phyloP scores from a whole-genome alignment of 2,329 filamentous ascomycete species.

The Phialophora tarda region DNA sequence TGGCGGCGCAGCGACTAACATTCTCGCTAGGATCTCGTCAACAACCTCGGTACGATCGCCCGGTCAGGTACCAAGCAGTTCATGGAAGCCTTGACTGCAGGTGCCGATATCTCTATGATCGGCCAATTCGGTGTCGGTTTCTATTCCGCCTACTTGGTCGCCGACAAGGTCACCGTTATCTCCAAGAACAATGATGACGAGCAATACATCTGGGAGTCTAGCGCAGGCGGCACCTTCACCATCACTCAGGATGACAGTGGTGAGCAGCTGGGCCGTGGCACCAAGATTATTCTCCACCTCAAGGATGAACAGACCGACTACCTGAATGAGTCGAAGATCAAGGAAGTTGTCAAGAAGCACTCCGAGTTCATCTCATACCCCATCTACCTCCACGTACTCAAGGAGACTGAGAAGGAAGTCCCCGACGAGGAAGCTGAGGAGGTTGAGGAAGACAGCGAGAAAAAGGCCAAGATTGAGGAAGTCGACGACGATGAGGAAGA shows the following conservation, averaged over 20 bases:
- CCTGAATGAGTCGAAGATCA: slow-evolving; percentile 98
- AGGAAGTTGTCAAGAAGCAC: slow-evolving; percentile 99
- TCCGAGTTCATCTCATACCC: slow-evolving; percentile 99
- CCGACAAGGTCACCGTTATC: slow-evolving; percentile 91
- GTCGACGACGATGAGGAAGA: slow-evolving; percentile 83
- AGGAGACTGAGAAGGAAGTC: slow-evolving; percentile 99
- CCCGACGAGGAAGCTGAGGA: slow-evolving; percentile 91
- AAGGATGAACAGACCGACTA: slow-evolving; percentile 99
- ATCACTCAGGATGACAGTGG: slow-evolving; percentile 89
- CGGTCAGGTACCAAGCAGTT: slow-evolving; percentile 99
- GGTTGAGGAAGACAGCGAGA: slow-evolving; percentile 75
- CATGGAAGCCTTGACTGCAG: slow-evolving; percentile 98
- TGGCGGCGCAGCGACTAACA: slow-evolving; percentile 47
- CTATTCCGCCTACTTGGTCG: slow-evolving; percentile 99
- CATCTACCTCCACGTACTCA: slow-evolving; percentile 99
- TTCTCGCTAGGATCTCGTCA: slow-evolving; percentile 80
- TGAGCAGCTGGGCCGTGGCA: slow-evolving; percentile 88
- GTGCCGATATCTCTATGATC: slow-evolving; percentile 99
- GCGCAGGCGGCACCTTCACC: slow-evolving; percentile 95
- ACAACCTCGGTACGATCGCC: slow-evolving; percentile 99
- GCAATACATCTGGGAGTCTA: slow-evolving; percentile 99
- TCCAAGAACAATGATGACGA: slow-evolving; percentile 99
- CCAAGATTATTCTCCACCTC: slow-evolving; percentile 97
- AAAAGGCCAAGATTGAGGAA: slow-evolving; percentile 96
- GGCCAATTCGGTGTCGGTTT: slow-evolving; percentile 99